Percentiles rank a stretch among this genome's conserved stretches.
These are phyloP conservation scores for Cryptosporidium xiaoi DNA, from an alignment of 169 alveolate genomes.

Conservation along the genomic window DNA sequence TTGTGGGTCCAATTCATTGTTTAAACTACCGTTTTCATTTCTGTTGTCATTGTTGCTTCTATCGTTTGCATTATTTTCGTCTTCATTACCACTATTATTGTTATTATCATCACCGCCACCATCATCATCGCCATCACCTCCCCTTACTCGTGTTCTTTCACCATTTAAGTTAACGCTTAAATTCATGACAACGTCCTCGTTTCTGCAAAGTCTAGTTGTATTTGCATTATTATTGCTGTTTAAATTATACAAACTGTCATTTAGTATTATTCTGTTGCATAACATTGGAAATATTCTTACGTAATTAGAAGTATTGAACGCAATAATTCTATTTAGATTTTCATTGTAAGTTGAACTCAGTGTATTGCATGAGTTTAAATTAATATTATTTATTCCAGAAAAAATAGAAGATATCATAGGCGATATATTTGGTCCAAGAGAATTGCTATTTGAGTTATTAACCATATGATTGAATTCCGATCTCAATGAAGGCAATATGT, in stretches of 20 bases:
- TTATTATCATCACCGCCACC: neutral
- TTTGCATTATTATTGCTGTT: neutral
- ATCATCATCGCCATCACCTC: neutral
- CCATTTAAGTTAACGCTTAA: neutral
- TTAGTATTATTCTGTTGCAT: neutral
- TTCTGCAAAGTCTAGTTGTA: neutral
- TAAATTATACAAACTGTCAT: neutral
- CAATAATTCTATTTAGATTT: neutral
- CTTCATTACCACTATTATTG: slow-evolving; percentile 10
- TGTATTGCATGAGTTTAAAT: neutral
- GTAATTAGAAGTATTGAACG: slow-evolving; percentile 12
- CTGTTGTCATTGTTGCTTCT: neutral
- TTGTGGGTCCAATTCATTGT: neutral
- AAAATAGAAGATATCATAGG: no score
- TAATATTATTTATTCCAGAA: neutral
- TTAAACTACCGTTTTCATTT: neutral
- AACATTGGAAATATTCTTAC: slow-evolving; percentile 62
- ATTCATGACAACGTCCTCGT: neutral
- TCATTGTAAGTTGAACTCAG: neutral
- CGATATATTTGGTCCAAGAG: slow-evolving; percentile 28
- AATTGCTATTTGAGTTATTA: neutral
- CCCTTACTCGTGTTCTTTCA: neutral
- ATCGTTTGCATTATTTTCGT: neutral
- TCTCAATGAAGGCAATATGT: slow-evolving; percentile 34
- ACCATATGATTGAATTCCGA: slow-evolving; percentile 37